phyloP scores from a whole-genome alignment of 2,329 filamentous ascomycete genomes.

The Clarireedia monteithiana region DNA sequence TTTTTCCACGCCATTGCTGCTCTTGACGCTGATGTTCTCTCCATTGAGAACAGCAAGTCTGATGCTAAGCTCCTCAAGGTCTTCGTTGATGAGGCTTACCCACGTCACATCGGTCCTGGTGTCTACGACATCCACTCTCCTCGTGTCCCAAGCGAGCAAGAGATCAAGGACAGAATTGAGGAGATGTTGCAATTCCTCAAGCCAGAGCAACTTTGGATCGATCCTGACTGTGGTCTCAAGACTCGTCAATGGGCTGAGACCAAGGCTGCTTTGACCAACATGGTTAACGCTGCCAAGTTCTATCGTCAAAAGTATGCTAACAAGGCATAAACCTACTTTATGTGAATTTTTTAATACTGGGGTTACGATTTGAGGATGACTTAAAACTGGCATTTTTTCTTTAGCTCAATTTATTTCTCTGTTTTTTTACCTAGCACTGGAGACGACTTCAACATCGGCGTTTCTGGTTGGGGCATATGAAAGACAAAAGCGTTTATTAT shows the following conservation, averaged over 20 bases:
- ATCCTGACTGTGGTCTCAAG: conserved; percentile 99
- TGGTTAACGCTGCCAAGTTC: conserved; percentile 97
- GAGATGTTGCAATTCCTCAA: conserved; percentile 98
- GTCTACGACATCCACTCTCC: conserved; percentile 99
- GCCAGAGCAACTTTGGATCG: conserved; percentile 98
- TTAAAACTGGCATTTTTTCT: conserved; percentile 6
- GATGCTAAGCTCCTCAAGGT: conserved; percentile 98
- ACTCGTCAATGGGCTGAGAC: conserved; percentile 98
- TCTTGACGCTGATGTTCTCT: conserved; percentile 94
- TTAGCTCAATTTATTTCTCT: conserved; percentile 12
- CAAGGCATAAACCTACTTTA: conserved; percentile 13
- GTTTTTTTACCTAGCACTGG: conserved; percentile 20
- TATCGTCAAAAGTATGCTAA: conserved; percentile 79
- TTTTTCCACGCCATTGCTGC: conserved; percentile 99
- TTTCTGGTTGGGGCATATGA: conserved; percentile 27
- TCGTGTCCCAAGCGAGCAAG: conserved; percentile 91
- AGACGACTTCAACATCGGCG: conserved; percentile 45
- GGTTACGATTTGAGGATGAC: conserved; percentile 8
- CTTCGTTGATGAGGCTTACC: conserved; percentile 95
- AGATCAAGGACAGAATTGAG: conserved; percentile 95
- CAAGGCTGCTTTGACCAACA: conserved; percentile 90
- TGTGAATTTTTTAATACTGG: conserved; percentile 11
- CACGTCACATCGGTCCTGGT: conserved; percentile 96
- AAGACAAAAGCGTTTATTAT: conserved; percentile 26
- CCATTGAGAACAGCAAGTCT: conserved; percentile 99